Conservation (phyloP, 2,329 filamentous ascomycete species). For the Fusarium sp. region DNA sequence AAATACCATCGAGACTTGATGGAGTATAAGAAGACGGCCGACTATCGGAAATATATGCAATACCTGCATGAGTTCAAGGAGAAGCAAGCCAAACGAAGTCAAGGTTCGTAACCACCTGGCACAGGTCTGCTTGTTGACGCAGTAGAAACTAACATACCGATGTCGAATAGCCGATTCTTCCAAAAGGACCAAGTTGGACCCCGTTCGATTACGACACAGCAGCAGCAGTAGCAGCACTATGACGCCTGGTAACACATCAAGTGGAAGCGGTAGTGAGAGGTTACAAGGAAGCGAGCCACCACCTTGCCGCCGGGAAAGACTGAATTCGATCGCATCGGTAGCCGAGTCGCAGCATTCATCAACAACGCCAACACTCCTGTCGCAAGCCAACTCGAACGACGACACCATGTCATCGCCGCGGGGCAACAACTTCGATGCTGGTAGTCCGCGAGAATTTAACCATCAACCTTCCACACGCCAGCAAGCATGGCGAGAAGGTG, state of each 20-base stretch:
- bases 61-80: conserved; percentile 84
- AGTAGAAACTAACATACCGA: conserved; percentile 13
- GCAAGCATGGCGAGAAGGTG: conserved; percentile 45
- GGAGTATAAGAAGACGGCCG: conserved; percentile 80
- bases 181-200: conserved; percentile 62
- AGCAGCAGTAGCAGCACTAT: conserved; percentile 52
- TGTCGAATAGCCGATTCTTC: conserved; percentile 52
- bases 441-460: conserved; percentile 44
- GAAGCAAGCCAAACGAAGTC: conserved; percentile 69
- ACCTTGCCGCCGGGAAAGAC: conserved; percentile 58
- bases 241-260: conserved; percentile 52
- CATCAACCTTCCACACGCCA: conserved; percentile 44
- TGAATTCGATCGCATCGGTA: conserved; percentile 60
- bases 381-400: conserved; percentile 54
- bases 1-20: conserved; percentile 78
- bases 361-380: conserved; percentile 50
- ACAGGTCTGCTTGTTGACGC: not conserved
- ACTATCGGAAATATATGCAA: conserved; percentile 74
- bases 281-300: conserved; percentile 61
- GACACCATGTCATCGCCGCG: conserved; percentile 59
- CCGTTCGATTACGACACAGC: conserved; percentile 50
- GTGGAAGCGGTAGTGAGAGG: conserved; percentile 60
- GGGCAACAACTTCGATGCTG: conserved; percentile 51
- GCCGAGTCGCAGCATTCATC: conserved; percentile 59
- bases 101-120: conserved; percentile 57